phyloP scores from a whole-genome alignment of 2,329 filamentous ascomycete genomes.

The Elsinoe necatrix region DNA sequence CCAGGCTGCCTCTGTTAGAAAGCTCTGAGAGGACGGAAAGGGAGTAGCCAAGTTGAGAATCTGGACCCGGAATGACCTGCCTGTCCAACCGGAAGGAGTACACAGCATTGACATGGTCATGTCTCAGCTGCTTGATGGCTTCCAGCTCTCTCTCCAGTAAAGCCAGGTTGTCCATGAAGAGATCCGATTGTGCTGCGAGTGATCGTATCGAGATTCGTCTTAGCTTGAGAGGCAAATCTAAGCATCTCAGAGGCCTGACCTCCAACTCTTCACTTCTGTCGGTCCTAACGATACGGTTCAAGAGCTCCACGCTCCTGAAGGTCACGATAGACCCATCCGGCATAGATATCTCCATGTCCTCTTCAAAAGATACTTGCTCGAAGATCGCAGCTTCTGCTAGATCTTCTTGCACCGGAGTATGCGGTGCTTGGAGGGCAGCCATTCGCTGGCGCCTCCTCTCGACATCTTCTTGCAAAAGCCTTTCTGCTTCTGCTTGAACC shows the following conservation, averaged over 20 bases:
- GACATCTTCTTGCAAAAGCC: constrained; percentile 61
- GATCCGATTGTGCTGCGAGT: background rate
- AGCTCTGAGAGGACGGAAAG: constrained; percentile 68
- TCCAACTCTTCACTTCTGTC: background rate
- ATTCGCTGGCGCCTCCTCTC: constrained; percentile 63
- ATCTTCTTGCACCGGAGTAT: constrained; percentile 4
- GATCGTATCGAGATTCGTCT: background rate
- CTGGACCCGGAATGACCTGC: constrained; percentile 1
- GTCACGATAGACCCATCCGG: background rate
- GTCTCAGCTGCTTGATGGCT: constrained; percentile 62
- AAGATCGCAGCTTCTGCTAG: background rate
- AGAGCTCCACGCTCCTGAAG: constrained; percentile 15
- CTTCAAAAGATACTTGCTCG: constrained; percentile 19
- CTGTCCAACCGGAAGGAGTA: constrained; percentile 63
- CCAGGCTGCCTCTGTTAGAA: constrained; percentile 72
- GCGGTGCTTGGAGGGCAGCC: constrained; percentile 32
- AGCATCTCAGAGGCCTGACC: background rate
- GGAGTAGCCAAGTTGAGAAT: constrained; percentile 48
- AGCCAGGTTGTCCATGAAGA: constrained; percentile 54
- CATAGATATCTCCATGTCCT: constrained; percentile 27
- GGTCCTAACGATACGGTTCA: background rate
- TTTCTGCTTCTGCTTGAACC: constrained; percentile 54
- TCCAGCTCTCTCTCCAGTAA: constrained; percentile 69
- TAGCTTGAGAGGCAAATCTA: background rate
- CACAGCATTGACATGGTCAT: constrained; percentile 69